Base-by-base conservation (phyloP, 495 filamentous ascomycete genomes). In the Articulospora tetracladia region DNA sequence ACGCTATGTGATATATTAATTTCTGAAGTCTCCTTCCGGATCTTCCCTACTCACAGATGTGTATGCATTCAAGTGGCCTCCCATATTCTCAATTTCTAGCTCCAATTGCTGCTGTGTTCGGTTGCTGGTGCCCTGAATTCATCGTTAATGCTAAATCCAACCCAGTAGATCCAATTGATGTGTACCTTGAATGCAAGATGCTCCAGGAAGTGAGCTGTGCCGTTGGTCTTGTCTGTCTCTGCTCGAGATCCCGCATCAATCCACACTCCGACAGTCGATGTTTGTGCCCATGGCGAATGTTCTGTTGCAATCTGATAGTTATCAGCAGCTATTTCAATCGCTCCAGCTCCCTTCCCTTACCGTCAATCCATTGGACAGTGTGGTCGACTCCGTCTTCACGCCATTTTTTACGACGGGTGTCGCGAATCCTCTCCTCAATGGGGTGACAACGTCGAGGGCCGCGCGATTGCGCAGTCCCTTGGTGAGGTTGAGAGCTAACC, bases 21-120 rank as follows among this genome's bases (percentile, higher is more conserved):
- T 53, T 25, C 17, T 39, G 6, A 36, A 22, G 15, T 8, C 24
- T 26, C 11, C n/a, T 58, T 50, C 57, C 53, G 59, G 27, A 20
- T 19, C 1, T 25, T 57, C 30, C 65, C 63, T 67, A 79, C 89
- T 64, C 89, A 97, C 93, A 80, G 93, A 97, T 69, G 94, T 99
- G 82, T 99, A 99, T 68, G 94, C 94, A 76, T 99, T 99, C 62
- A 99, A 86, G 79, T 99, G 94, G 63, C 91, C 94, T 72, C 94
- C 94, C 92, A 98, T 96, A 79, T 99, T 98, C 82, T 99, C 94
- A 68, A 99, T 97, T 80, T 99, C 95, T 51, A 99, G 86, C 81
- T 99, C 94, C 74, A 99, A 79, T 76, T 98, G 94, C 70, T 93
- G 87, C 76, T 98, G 95, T 44, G 87, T 91, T 69, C 94, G 85